A percentile compares a stretch with the other conserved stretches of the same genome.
These are phyloP conservation scores for Solanum appendiculatum DNA, from an alignment of 257 asterid species.

Conservation along the genomic window DNA sequence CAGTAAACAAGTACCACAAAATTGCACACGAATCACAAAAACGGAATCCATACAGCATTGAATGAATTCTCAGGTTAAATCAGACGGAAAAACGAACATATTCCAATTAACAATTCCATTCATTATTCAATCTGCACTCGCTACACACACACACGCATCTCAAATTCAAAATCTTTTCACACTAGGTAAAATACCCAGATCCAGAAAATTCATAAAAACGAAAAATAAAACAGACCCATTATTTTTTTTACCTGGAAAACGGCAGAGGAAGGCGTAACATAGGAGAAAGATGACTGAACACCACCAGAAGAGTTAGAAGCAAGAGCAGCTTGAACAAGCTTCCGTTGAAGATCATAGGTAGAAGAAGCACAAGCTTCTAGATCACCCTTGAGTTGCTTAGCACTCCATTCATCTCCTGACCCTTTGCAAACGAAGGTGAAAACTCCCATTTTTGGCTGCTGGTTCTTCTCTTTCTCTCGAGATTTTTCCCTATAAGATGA, in stretches of 20 bases:
- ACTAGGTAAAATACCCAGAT: neutral
- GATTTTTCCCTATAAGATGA: neutral
- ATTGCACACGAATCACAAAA: neutral
- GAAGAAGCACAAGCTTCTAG: conserved; percentile 41
- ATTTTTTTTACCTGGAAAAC: conserved; percentile 56
- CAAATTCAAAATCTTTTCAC: neutral
- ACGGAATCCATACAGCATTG: neutral
- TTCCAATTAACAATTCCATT: neutral
- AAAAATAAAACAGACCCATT: neutral
- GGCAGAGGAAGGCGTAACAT: conserved; percentile 54
- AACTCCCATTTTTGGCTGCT: conserved; percentile 39
- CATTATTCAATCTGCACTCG: neutral
- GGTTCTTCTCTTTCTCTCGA: neutral
- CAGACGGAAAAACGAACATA: neutral
- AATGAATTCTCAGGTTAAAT: neutral
- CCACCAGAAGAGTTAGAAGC: conserved; percentile 62
- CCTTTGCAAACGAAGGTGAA: conserved; percentile 44
- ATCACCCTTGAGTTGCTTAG: conserved; percentile 49
- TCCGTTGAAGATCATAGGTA: conserved; percentile 60
- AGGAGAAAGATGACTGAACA: conserved; percentile 74
- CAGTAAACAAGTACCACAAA: too few species aligned
- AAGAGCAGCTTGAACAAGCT: conserved; percentile 68
- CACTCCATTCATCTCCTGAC: conserved; percentile 42
- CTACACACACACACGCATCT: neutral
- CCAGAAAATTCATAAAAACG: neutral